These are phyloP conservation scores for Coccomyxa subellipsoidea DNA, from an alignment of 163 green algal genomes.

Conservation along the genomic window DNA sequence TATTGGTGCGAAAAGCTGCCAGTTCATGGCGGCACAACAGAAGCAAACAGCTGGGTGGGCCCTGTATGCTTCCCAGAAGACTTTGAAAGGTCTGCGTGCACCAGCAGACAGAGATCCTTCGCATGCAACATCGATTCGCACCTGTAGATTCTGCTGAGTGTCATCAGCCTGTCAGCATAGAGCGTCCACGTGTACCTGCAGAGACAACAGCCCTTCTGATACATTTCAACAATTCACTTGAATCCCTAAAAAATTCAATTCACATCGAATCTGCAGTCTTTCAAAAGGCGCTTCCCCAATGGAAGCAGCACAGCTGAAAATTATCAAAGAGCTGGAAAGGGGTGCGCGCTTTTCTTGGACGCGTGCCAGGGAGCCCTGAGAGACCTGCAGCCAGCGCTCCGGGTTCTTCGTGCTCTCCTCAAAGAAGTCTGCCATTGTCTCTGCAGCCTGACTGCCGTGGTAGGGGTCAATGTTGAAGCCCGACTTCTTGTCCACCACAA, in stretches of 20 bases:
- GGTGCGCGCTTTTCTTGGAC: slow-evolving; percentile 41
- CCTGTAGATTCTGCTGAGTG: slow-evolving; percentile 60
- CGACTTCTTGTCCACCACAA: slow-evolving; percentile 36
- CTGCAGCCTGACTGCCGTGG: slow-evolving; percentile 48
- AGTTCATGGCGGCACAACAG: no score
- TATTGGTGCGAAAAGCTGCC: no score
- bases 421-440: slow-evolving; percentile 79
- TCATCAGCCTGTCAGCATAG: slow-evolving; percentile 64
- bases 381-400: slow-evolving; percentile 60
- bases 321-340: background rate
- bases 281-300: no score
- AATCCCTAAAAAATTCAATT: no score
- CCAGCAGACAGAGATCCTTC: background rate
- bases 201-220: background rate
- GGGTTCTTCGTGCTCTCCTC: slow-evolving; percentile 28
- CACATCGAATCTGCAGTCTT: no score
- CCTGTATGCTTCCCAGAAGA: no score
- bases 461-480: slow-evolving; percentile 86
- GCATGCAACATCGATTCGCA: background rate
- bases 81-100: no score
- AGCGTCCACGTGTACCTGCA: slow-evolving; percentile 63
- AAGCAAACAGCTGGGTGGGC: no score
- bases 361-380: slow-evolving; percentile 45
- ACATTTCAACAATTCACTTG: background rate
- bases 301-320: background rate